These are phyloP conservation scores for Penicillium chermesinum DNA, from an alignment of 495 filamentous ascomycete genomes.

Conservation along the genomic window DNA sequence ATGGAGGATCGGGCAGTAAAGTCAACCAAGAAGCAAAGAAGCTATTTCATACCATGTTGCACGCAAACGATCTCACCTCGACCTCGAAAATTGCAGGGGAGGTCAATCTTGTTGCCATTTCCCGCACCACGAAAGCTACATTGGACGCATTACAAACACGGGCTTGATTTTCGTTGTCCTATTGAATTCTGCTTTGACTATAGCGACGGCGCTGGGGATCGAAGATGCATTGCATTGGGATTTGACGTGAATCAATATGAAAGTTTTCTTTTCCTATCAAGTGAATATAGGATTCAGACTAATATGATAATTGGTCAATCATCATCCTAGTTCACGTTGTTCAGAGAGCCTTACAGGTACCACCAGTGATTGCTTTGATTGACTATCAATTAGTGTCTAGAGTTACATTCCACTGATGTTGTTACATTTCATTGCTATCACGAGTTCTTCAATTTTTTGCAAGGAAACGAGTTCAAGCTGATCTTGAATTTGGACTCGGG, in stretches of 20 bases:
- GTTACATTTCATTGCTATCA: too few species aligned
- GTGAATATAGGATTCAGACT: not conserved
- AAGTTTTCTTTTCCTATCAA: too few species aligned
- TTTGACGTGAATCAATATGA: too few species aligned
- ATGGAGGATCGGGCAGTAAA: slow-evolving; percentile 18
- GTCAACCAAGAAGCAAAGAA: slow-evolving; percentile 36
- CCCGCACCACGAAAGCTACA: slow-evolving; percentile 33
- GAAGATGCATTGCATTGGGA: not conserved
- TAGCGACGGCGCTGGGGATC: slow-evolving; percentile 11
- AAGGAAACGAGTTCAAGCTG: too few species aligned
- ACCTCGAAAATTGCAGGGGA: slow-evolving; percentile 10
- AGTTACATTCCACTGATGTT: too few species aligned
- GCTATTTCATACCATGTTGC: slow-evolving; percentile 36
- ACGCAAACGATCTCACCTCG: slow-evolving; percentile 14
- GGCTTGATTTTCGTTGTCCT: slow-evolving; percentile 6
- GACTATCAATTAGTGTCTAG: too few species aligned
- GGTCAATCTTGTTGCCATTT: slow-evolving; percentile 24
- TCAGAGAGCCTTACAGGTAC: too few species aligned
- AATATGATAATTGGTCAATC: not conserved
- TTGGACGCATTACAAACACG: slow-evolving; percentile 29
- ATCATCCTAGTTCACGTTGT: too few species aligned
- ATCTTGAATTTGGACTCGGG: too few species aligned
- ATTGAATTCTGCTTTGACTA: not conserved
- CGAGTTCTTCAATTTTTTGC: too few species aligned
- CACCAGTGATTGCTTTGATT: too few species aligned